These are phyloP conservation scores for Neopestalotiopsis clavispora DNA, from an alignment of 2,329 filamentous ascomycete species.

Conservation along the genomic window DNA sequence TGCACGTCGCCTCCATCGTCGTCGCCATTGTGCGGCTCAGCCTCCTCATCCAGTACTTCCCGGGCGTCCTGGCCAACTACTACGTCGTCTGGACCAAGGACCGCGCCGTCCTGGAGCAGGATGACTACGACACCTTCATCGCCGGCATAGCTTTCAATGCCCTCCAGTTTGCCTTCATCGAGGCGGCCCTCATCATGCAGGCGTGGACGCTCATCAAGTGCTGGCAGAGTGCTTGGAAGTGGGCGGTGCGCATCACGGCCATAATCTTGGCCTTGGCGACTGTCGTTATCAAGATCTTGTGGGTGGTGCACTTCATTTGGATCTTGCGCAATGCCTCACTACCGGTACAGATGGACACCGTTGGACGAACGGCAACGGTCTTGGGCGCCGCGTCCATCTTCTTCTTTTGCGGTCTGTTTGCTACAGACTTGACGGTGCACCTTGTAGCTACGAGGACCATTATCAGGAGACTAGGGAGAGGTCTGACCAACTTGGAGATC, in stretches of 20 bases:
- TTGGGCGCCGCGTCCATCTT: conserved; percentile 47
- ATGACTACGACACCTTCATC: conserved; percentile 42
- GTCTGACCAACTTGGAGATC: conserved; percentile 57
- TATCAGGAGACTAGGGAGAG: conserved; percentile 37
- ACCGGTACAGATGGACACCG: conserved; percentile 37
- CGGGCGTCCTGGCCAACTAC: conserved; percentile 63
- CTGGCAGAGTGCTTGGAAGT: conserved; percentile 45
- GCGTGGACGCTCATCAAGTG: conserved; percentile 57
- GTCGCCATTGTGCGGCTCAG: conserved; percentile 64
- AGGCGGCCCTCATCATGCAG: conserved; percentile 55
- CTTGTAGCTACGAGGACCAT: conserved; percentile 52
- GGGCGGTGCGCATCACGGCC: conserved; percentile 13
- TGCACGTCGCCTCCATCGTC: conserved; percentile 67
- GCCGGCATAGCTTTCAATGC: conserved; percentile 47
- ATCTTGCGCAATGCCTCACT: conserved; percentile 23
- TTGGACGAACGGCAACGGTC: conserved; percentile 44
- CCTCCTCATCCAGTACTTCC: conserved; percentile 63
- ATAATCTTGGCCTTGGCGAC: conserved; percentile 25
- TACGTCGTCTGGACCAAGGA: conserved; percentile 66
- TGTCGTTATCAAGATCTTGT: conserved; percentile 26
- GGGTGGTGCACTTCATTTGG: conserved; percentile 26
- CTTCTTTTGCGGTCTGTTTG: conserved; percentile 63
- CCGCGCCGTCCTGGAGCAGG: conserved; percentile 48
- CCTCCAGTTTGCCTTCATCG: conserved; percentile 49
- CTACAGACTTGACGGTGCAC: conserved; percentile 54